A percentile compares a stretch with the other conserved stretches of the same genome.
phyloP scores from a whole-genome alignment of 768 basidiomycete genomes.

The Amanita brunnescens region DNA sequence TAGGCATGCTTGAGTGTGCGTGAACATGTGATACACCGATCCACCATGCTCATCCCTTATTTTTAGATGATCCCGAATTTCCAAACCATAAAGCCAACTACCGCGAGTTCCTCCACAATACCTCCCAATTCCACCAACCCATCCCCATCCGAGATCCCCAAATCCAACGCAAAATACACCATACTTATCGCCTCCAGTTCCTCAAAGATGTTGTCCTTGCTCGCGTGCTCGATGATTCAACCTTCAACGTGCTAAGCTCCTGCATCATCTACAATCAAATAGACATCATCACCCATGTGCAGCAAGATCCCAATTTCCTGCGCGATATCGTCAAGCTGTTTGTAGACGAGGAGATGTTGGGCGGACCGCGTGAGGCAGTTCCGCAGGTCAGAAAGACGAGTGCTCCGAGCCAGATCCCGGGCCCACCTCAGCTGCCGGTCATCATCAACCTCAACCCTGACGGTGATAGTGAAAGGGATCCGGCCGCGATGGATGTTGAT shows the following conservation, averaged over 20 bases:
- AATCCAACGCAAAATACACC: conserved; percentile 87
- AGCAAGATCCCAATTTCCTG: conserved; percentile 68
- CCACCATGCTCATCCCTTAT: conserved; percentile 7
- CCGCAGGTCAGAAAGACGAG: background rate
- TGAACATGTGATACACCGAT: conserved; percentile 11
- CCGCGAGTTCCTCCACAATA: conserved; percentile 82
- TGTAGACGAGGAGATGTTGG: conserved; percentile 60
- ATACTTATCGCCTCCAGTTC: conserved; percentile 94
- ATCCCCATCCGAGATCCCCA: conserved; percentile 68
- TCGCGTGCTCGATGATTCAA: conserved; percentile 89
- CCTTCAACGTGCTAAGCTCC: conserved; percentile 94
- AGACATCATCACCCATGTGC: conserved; percentile 90
- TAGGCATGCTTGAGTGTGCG: conserved; percentile 96
- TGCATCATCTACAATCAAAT: conserved; percentile 99
- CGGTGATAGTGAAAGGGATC: conserved; percentile 27
- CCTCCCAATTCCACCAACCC: conserved; percentile 83
- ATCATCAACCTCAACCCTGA: conserved; percentile 32
- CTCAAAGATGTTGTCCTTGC: conserved; percentile 98
- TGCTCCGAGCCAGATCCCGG: conserved; percentile 8
- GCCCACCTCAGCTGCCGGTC: conserved; percentile 22
- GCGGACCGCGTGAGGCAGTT: conserved; percentile 16
- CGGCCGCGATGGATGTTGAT: conserved; percentile 32
- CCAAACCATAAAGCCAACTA: conserved; percentile 96
- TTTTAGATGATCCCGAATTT: conserved; percentile 91
- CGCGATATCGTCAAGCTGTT: conserved; percentile 71